phyloP scores from a whole-genome alignment of 257 asterid genomes.

The Petunia axillaris region DNA sequence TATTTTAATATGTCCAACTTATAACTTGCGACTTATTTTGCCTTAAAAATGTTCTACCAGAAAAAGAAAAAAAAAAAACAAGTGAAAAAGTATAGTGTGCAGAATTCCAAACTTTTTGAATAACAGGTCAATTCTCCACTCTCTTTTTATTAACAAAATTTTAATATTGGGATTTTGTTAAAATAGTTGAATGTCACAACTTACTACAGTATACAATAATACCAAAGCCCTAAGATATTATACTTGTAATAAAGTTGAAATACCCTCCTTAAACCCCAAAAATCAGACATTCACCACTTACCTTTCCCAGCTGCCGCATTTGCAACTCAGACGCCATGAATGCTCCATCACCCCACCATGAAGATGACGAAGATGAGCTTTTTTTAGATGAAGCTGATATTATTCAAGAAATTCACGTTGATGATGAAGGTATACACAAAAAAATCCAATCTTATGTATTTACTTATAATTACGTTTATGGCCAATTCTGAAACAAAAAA shows the following conservation, averaged over 20 bases:
- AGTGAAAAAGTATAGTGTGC: too few relatives aligned
- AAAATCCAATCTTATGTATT: background rate
- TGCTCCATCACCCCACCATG: slow-evolving; percentile 29
- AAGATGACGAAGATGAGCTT: slow-evolving; percentile 46
- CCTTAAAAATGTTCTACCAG: too few relatives aligned
- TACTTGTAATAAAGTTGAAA: too few relatives aligned
- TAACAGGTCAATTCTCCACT: too few relatives aligned
- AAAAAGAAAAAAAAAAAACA: too few relatives aligned
- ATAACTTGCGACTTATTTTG: too few relatives aligned
- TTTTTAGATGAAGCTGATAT: slow-evolving; percentile 70
- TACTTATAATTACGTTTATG: background rate
- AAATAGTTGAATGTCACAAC: background rate
- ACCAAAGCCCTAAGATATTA: too few relatives aligned
- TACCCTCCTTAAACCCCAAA: too few relatives aligned
- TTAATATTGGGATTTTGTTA: too few relatives aligned
- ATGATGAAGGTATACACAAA: slow-evolving; percentile 61
- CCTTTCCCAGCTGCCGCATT: background rate
- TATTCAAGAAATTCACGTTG: slow-evolving; percentile 58
- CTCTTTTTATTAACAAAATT: too few relatives aligned
- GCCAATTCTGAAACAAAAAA: background rate
- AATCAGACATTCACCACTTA: background rate
- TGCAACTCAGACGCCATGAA: background rate
- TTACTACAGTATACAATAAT: background rate
- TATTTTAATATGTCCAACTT: too few relatives aligned
- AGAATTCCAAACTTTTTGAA: too few relatives aligned